phyloP scores from a whole-genome alignment of 305 asterid species.

The Fraxinus angustifolia region DNA sequence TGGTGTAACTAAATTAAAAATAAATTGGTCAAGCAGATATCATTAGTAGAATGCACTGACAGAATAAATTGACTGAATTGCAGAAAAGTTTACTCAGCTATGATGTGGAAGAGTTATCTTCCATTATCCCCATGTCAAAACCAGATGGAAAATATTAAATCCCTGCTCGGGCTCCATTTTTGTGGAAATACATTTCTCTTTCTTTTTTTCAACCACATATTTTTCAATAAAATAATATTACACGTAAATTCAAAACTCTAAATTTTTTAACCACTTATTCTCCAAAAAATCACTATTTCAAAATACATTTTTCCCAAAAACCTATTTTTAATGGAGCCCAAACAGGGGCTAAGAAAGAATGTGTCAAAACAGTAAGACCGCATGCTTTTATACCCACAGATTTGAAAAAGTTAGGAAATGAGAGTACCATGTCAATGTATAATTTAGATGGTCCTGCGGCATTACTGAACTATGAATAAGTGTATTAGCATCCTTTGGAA shows the following conservation, averaged over 20 bases:
- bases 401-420: neutral
- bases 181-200: no score
- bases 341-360: neutral
- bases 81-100: neutral
- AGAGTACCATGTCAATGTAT: conserved; percentile 76
- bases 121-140: neutral
- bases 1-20: neutral
- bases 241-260: no score
- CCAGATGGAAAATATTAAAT: neutral
- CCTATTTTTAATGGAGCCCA: no score
- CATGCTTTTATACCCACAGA: conserved; percentile 1
- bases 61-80: neutral
- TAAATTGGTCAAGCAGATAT: neutral
- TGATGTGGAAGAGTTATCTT: neutral
- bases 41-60: neutral
- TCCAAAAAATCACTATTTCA: no score
- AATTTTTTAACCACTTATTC: no score
- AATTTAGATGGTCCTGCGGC: conserved; percentile 95
- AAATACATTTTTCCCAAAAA: no score
- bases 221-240: no score
- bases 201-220: no score
- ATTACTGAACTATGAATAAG: conserved; percentile 75
- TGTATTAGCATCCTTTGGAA: conserved; percentile 70
- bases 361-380: neutral
- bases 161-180: no score